Evolutionary conservation across 257 asterid genomes (phyloP).

Genomic region (Fraxinus americana): DNA sequence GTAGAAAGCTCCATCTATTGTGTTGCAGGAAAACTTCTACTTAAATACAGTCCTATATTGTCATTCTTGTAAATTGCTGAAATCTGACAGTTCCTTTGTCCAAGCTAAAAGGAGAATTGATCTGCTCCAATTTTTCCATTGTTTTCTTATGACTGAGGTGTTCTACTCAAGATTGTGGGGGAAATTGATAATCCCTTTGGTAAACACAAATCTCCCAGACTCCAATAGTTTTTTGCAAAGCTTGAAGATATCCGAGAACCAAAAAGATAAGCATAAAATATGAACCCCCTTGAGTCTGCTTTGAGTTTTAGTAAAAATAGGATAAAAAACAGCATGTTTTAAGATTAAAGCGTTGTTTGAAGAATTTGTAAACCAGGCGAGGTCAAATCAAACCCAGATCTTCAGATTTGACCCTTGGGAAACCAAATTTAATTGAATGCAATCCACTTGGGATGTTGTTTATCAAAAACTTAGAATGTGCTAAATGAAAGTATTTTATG

Average conservation of each 20-base stretch:
- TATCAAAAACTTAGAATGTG: not conserved
- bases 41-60: not conserved
- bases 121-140: not conserved
- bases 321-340: conserved; percentile 3
- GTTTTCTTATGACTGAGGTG: not conserved
- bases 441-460: conserved; percentile 2
- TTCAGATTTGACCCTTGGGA: not conserved
- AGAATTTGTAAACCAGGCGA: conserved; percentile 9
- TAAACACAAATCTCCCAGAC: not conserved
- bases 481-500: not conserved
- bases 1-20: not conserved
- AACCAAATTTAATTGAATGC: not conserved
- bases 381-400: not conserved
- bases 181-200: not conserved
- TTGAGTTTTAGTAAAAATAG: not conserved
- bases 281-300: conserved; percentile 3
- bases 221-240: not conserved
- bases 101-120: not conserved
- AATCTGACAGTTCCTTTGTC: not conserved
- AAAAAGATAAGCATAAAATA: too few species aligned
- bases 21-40: not conserved
- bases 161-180: not conserved
- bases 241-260: not conserved
- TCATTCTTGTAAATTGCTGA: not conserved
- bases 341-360: not conserved